Base-by-base conservation (phyloP, 1,284 basidiomycete species). In the Apiotrichum sp. region DNA sequence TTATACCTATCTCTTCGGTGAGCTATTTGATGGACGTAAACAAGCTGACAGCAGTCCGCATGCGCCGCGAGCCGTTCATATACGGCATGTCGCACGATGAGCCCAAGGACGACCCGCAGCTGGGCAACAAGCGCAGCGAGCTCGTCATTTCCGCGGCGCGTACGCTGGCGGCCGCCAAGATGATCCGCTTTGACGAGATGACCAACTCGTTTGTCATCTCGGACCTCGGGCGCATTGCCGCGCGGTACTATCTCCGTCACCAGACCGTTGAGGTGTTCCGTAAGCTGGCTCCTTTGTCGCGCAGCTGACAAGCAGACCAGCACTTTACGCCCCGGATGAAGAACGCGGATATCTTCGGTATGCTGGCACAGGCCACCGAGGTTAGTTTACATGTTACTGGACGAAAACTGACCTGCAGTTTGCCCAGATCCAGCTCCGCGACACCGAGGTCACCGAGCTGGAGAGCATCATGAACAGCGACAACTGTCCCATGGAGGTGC, bases 171-270 rank as follows among this genome's bases (percentile, higher is more conserved):
- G 79, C 83, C 35, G 82, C 86, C 16, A 82, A 84, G 56, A 99
- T 99, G 96, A 86, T 97, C 55, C 80, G 82, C 33, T 88, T 86
- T 66, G 86, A 93, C 67, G 77, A 80, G 45, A 70, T 76, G 3
- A 81, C 79, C 3, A 86, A 84, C 40, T 77, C 81, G 1, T 85
- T 98, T 57, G 78, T 80, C 3, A 85, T 88, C 62, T 91, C 89
- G 11, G 93, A 97, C 64, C 77, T 97, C 3, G 96, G 96, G 13
- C 81, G 92, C 58, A 95, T 98, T 64, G 93, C 96, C 0, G 92
- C 95, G 2, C 93, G 89, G 71, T 99, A 98, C 76, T 99, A 98
- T 76, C 88, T 99, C 63, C 84, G 87, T 38, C 80, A 90, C 74
- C 79, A 83, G 50, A 93, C 92, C 1, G 86, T 99, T 39, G 90